Conservation (phyloP, 1,284 basidiomycete genomes). For the Butyriboletus regius region DNA sequence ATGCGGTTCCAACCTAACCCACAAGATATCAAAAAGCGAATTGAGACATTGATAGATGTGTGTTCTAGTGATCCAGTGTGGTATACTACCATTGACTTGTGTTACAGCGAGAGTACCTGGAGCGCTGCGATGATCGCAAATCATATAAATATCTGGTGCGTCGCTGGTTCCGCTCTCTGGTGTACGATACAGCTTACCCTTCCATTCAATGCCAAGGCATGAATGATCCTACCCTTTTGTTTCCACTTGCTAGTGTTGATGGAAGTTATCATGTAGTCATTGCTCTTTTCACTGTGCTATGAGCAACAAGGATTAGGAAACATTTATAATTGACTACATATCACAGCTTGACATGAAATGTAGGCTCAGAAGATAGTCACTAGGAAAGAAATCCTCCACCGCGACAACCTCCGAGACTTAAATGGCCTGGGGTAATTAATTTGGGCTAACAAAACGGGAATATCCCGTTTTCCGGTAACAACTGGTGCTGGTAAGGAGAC, state of each 20-base stretch:
- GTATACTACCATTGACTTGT: constrained; percentile 4
- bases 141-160: constrained; percentile 72
- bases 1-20: constrained; percentile 83
- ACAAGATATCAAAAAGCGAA: constrained; percentile 83
- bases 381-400: constrained; percentile 1
- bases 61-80: constrained; percentile 13
- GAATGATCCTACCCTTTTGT: constrained; percentile 13
- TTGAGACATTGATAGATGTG: constrained; percentile 91
- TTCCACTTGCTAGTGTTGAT: not conserved
- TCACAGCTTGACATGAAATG: constrained; percentile 34
- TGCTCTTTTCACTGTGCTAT: not conserved
- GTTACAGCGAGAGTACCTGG: constrained; percentile 68
- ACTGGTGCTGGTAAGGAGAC: constrained; percentile 12
- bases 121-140: constrained; percentile 70
- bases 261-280: constrained; percentile 1
- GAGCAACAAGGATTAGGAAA: not conserved
- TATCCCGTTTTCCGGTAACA: constrained; percentile 22
- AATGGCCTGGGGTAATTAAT: constrained; percentile 35
- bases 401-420: constrained; percentile 21
- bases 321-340: constrained; percentile 24
- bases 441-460: constrained; percentile 28
- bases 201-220: constrained; percentile 16
- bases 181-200: constrained; percentile 1
- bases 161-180: not conserved
- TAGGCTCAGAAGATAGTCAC: constrained; percentile 21